phyloP scores from a whole-genome alignment of 2,329 filamentous ascomycete species.

The Trichoderma sp. region DNA sequence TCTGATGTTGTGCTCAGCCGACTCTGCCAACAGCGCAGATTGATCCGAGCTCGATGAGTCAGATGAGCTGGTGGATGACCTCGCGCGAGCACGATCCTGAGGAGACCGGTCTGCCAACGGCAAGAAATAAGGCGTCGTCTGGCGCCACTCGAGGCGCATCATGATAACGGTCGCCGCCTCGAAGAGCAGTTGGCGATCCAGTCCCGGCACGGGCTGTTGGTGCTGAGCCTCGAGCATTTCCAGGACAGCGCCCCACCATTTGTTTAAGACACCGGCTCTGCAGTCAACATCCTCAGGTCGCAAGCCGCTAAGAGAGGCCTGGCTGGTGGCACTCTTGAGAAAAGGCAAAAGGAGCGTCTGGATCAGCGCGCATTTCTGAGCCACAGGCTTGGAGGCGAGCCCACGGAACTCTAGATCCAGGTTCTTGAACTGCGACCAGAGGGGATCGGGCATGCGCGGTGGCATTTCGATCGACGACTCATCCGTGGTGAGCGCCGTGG shows the following conservation, averaged over 20 bases:
- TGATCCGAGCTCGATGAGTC: conserved; percentile 69
- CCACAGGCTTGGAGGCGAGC: conserved; percentile 72
- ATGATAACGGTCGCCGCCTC: conserved; percentile 81
- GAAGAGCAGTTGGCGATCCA: conserved; percentile 79
- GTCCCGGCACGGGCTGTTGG: conserved; percentile 72
- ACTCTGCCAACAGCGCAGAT: conserved; percentile 56
- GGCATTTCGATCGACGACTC: conserved; percentile 51
- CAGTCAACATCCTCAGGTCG: conserved; percentile 81
- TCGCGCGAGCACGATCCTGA: conserved; percentile 47
- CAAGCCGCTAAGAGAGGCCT: conserved; percentile 65
- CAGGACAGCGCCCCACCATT: conserved; percentile 84
- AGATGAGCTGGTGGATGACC: conserved; percentile 53
- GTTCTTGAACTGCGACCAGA: conserved; percentile 58
- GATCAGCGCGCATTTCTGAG: conserved; percentile 74
- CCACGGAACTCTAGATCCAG: conserved; percentile 52
- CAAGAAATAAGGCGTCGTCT: conserved; percentile 67
- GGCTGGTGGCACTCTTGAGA: conserved; percentile 66
- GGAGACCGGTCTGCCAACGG: conserved; percentile 60
- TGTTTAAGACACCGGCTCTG: conserved; percentile 76
- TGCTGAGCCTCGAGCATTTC: conserved; percentile 75
- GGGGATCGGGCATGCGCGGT: conserved; percentile 49
- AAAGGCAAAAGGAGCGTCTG: conserved; percentile 75
- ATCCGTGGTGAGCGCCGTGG: conserved; percentile 41
- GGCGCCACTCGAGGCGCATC: conserved; percentile 85
- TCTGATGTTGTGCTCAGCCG: conserved; percentile 83